These are phyloP conservation scores for Mycena galericulata DNA, from an alignment of 768 basidiomycete genomes.

Conservation along the genomic window DNA sequence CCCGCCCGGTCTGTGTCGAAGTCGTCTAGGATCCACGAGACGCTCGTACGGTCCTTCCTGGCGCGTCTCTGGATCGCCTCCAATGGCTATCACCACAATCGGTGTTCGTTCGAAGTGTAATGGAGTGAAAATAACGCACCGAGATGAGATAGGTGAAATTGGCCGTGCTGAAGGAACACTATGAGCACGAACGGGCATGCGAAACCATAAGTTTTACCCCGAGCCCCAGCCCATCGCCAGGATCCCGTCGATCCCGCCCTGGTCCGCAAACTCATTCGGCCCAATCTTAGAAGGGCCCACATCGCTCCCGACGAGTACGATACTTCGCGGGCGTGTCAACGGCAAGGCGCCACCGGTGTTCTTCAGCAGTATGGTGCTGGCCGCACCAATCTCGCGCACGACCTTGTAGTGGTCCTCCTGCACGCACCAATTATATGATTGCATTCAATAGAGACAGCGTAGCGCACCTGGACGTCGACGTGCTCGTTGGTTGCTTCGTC, in stretches of 20 bases:
- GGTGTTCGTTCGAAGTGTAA: too few species aligned
- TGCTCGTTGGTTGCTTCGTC: conserved; percentile 68
- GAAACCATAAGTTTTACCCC: conserved; percentile 53
- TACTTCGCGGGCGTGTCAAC: conserved; percentile 65
- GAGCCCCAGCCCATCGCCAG: conserved; percentile 96
- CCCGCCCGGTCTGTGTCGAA: conserved; percentile 68
- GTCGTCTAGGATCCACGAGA: conserved; percentile 79
- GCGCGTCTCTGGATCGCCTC: conserved; percentile 85
- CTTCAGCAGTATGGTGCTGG: conserved; percentile 82
- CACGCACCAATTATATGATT: background rate
- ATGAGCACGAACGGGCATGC: background rate
- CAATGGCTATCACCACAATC: conserved; percentile 63
- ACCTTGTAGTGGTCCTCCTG: conserved; percentile 74
- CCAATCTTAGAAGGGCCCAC: conserved; percentile 74
- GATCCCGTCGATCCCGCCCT: conserved; percentile 73
- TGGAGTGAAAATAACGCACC: conserved; percentile 50
- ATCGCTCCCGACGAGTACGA: conserved; percentile 74
- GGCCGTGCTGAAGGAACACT: conserved; percentile 58
- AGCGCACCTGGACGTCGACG: conserved; percentile 63
- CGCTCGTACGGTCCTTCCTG: conserved; percentile 69
- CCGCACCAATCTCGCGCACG: conserved; percentile 79
- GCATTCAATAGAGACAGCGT: background rate
- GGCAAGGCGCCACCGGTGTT: conserved; percentile 71
- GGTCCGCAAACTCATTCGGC: conserved; percentile 78
- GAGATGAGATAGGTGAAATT: conserved; percentile 85